These are phyloP conservation scores for Penicillium canescens DNA, from an alignment of 495 filamentous ascomycete genomes.

Conservation along the genomic window DNA sequence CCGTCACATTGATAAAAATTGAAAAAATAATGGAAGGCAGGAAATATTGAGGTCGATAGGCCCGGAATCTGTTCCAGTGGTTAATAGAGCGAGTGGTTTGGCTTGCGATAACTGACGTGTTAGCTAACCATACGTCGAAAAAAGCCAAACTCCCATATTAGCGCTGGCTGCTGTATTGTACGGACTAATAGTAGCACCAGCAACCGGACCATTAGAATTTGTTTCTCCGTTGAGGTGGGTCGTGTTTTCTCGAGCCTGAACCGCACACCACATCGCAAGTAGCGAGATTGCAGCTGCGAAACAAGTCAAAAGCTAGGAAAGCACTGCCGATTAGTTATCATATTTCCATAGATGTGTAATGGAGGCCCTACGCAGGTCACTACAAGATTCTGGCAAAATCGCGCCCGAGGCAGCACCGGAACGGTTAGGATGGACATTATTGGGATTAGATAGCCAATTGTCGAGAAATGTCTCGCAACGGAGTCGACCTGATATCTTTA, in stretches of 20 bases:
- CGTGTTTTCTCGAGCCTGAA: too few relatives aligned
- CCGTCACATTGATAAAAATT: constrained; percentile 8
- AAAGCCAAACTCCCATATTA: constrained; percentile 7
- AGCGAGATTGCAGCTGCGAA: too few relatives aligned
- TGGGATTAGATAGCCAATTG: constrained; percentile 12
- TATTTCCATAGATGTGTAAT: too few relatives aligned
- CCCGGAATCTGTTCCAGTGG: constrained; percentile 3
- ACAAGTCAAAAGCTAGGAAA: too few relatives aligned
- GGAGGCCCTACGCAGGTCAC: background rate
- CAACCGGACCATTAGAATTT: background rate
- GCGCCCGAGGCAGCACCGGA: constrained; percentile 3
- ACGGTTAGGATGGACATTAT: constrained; percentile 8
- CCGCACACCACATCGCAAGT: too few relatives aligned
- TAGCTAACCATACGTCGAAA: constrained; percentile 8
- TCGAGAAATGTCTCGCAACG: constrained; percentile 2
- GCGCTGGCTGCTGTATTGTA: constrained; percentile 5
- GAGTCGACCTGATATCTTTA: constrained; percentile 7
- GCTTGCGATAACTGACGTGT: background rate
- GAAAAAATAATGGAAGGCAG: constrained; percentile 8
- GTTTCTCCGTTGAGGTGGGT: too few relatives aligned
- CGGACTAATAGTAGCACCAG: constrained; percentile 3
- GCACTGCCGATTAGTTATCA: too few relatives aligned
- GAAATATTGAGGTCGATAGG: constrained; percentile 12
- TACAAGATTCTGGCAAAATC: constrained; percentile 8
- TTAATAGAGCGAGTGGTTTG: background rate